Evolutionary conservation across 2,329 filamentous ascomycete genomes (phyloP).

Genomic region (Neofusicoccum ribis): DNA sequence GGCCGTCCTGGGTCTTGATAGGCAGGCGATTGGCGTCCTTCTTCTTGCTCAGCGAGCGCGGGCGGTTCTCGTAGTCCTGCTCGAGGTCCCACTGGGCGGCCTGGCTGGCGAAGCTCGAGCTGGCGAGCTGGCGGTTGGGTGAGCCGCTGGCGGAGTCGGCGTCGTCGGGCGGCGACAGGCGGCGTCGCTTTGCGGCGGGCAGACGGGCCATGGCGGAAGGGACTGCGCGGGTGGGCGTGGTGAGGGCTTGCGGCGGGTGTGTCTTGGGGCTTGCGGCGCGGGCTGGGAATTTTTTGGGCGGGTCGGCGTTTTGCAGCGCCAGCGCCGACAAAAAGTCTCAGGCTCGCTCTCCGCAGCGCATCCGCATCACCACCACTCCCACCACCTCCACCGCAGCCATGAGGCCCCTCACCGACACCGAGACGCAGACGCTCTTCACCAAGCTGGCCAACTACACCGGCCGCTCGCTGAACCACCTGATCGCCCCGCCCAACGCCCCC

Average conservation of each 20-base stretch:
- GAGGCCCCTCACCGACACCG: slow-evolving; percentile 77
- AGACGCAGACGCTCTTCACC: slow-evolving; percentile 79
- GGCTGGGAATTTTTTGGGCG: slow-evolving; percentile 3
- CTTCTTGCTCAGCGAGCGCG: slow-evolving; percentile 71
- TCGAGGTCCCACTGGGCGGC: slow-evolving; percentile 87
- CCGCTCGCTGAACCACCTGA: slow-evolving; percentile 77
- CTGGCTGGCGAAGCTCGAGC: slow-evolving; percentile 66
- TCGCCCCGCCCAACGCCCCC: slow-evolving; percentile 29
- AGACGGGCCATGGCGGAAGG: slow-evolving; percentile 33
- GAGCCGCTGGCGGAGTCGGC: background rate
- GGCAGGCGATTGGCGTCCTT: slow-evolving; percentile 76
- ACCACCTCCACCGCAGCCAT: slow-evolving; percentile 47
- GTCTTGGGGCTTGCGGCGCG: too few species aligned
- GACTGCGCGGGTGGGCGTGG: slow-evolving; percentile 27
- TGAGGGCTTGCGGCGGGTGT: background rate
- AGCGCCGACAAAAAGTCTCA: slow-evolving; percentile 29
- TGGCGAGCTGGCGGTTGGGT: slow-evolving; percentile 24
- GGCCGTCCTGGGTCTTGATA: slow-evolving; percentile 81
- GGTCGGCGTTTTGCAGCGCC: slow-evolving; percentile 20
- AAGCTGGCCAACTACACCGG: slow-evolving; percentile 96
- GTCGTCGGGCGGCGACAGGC: slow-evolving; percentile 37
- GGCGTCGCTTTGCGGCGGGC: slow-evolving; percentile 38
- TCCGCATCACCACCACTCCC: background rate
- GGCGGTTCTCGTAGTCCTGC: slow-evolving; percentile 81
- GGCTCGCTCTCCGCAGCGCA: background rate